These are phyloP conservation scores for Phoenix roebelenii DNA, from an alignment of 176 grass and related monocot species.

Conservation along the genomic window DNA sequence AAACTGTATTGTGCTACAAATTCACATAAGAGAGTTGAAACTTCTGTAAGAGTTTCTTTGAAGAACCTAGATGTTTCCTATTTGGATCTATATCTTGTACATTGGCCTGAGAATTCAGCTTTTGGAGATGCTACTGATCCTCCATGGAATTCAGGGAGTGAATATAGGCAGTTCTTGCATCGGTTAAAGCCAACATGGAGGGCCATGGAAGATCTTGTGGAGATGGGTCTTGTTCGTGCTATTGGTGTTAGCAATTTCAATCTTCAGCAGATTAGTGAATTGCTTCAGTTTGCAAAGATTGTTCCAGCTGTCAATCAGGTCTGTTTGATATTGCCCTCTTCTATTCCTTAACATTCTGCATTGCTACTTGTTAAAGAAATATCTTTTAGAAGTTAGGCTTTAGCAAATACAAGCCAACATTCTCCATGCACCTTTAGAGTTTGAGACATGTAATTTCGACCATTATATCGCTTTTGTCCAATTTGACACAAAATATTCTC, in stretches of 20 bases:
- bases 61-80: constrained; percentile 33
- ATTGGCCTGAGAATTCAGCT: constrained; percentile 32
- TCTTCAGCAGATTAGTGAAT: constrained; percentile 30
- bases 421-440: no score
- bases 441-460: no score
- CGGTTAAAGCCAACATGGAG: constrained; percentile 31
- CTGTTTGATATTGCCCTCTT: neutral
- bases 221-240: constrained; percentile 22
- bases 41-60: constrained; percentile 31
- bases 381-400: no score
- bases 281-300: constrained; percentile 35
- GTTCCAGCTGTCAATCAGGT: constrained; percentile 44
- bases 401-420: no score
- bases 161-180: constrained; percentile 31
- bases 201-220: constrained; percentile 34
- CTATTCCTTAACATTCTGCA: no score
- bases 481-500: no score
- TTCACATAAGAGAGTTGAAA: constrained; percentile 37
- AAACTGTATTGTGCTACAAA: constrained; percentile 31
- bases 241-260: constrained; percentile 46
- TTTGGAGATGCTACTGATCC: constrained; percentile 38
- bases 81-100: constrained; percentile 40
- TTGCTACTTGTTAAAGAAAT: no score
- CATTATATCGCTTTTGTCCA: no score
- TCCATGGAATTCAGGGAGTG: constrained; percentile 20